Base-by-base conservation (phyloP, 345 rosid genomes). In the Eucalyptus sp. region DNA sequence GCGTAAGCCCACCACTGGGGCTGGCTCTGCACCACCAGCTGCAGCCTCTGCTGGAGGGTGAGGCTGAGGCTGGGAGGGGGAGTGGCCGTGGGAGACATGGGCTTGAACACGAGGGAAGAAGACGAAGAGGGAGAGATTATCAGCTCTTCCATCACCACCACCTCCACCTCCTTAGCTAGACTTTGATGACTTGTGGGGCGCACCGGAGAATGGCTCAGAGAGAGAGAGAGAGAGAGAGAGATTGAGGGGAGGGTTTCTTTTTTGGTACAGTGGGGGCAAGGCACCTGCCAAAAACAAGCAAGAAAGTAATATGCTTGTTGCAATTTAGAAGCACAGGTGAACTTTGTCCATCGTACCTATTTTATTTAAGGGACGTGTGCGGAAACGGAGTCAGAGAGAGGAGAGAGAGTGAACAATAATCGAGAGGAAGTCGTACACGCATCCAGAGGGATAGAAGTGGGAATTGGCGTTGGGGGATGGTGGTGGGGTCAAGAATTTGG, bases 1-100 rank as follows among this genome's bases (percentile, higher is more conserved):
- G 96, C 95, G 71, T 96, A 96, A 27, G 93, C 79, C 97, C 97
- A 96, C 90, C 91, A 86, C 7, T 93, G 93, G 3, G 93, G 93
- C 86, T 92, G 96, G 91, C 80, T 92, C 86, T 93, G 94, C 88
- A 95, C 60, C 16, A 93, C 48, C 81, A 92, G 91, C 50, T 93
- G 96, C 10, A 96, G 95, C 87, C 96, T 88, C 83, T 93, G 95
- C 56, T 93, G 95, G 80, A 94, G 95, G 89, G 87, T 81, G 24
- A 92, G 90, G 43, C 91, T 87, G 52, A 92, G 86, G 80, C 92
- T 93, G 22, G 91, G 94, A 41, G 96, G 93, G 18, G 96, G 27
- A 20, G 83, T 20, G 88, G 24, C 92, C 43, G 31, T 37, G 14
- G 62, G 18, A 15, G 85, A 48, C 86, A 50, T 27, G 43, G 60